These are phyloP conservation scores for Pythium sp. DNA, from an alignment of 352 stramenopile genomes.

Conservation along the genomic window DNA sequence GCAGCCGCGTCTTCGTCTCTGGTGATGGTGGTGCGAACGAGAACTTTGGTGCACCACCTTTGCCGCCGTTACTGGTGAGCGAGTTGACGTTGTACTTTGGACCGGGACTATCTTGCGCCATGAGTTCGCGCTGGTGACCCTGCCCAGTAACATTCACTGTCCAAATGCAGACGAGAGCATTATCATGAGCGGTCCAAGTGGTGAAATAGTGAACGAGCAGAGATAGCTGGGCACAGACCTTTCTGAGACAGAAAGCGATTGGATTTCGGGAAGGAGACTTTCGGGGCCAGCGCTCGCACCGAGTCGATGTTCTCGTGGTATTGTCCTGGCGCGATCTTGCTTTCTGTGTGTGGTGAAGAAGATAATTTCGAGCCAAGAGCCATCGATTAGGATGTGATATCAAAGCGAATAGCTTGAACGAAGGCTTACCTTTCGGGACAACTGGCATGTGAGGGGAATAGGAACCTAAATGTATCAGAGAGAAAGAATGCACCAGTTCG, in stretches of 20 bases:
- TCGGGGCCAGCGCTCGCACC: slow-evolving; percentile 57
- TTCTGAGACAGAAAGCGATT: slow-evolving; percentile 79
- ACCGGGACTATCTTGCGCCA: slow-evolving; percentile 70
- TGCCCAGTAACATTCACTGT: slow-evolving; percentile 66
- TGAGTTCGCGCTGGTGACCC: slow-evolving; percentile 70
- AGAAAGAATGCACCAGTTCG: background rate
- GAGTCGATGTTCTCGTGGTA: slow-evolving; percentile 71
- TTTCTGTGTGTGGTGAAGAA: slow-evolving; percentile 35
- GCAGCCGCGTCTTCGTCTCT: slow-evolving; percentile 48
- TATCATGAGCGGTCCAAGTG: background rate
- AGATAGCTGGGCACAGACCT: slow-evolving; percentile 31
- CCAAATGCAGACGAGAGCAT: background rate
- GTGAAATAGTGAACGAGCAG: background rate
- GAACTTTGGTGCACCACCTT: slow-evolving; percentile 43
- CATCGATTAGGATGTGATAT: background rate
- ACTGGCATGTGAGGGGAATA: slow-evolving; percentile 50
- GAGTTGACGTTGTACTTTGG: slow-evolving; percentile 82
- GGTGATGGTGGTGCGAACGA: slow-evolving; percentile 62
- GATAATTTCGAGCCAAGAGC: background rate
- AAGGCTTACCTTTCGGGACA: slow-evolving; percentile 47
- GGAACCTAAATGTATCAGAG: slow-evolving; percentile 18
- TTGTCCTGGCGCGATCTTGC: slow-evolving; percentile 53
- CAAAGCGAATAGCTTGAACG: background rate
- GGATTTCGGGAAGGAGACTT: slow-evolving; percentile 78
- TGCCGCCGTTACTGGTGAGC: slow-evolving; percentile 52